Conservation (phyloP, 352 stramenopile genomes). For the Paralagenidium karlingii region DNA sequence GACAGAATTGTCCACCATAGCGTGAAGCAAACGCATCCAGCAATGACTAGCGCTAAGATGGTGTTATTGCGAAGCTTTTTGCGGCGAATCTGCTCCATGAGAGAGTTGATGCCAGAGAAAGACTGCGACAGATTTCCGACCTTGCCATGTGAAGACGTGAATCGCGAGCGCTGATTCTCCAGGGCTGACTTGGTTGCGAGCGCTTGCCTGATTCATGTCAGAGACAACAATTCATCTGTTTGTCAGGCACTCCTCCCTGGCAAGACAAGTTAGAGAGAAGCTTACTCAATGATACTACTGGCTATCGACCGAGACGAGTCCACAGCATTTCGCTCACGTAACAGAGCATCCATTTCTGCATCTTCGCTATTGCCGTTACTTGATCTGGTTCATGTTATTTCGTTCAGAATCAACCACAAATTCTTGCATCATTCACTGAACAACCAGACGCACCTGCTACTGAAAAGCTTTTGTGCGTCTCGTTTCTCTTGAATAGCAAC, state of each 20-base stretch:
- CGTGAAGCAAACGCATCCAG: constrained; percentile 93
- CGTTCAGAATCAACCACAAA: neutral
- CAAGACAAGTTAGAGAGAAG: neutral
- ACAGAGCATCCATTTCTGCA: constrained; percentile 57
- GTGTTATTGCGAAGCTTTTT: constrained; percentile 96
- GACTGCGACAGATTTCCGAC: constrained; percentile 81
- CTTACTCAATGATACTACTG: constrained; percentile 74
- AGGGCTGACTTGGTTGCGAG: constrained; percentile 80
- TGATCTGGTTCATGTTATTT: constrained; percentile 8
- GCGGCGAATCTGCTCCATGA: constrained; percentile 93
- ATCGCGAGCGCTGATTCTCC: constrained; percentile 78
- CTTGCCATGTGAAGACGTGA: constrained; percentile 76
- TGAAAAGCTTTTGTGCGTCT: constrained; percentile 71
- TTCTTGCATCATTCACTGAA: neutral
- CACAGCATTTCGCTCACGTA: constrained; percentile 68
- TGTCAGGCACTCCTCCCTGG: neutral
- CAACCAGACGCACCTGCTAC: constrained; percentile 31
- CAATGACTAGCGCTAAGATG: constrained; percentile 93
- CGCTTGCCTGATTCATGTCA: constrained; percentile 40
- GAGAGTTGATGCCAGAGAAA: constrained; percentile 90
- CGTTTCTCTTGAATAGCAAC: constrained; percentile 69
- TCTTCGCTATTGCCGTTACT: constrained; percentile 38
- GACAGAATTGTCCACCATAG: constrained; percentile 89
- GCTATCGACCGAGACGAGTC: constrained; percentile 72
- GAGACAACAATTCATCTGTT: constrained; percentile 8